Evolutionary conservation across 768 basidiomycete species (phyloP).

Genomic region (Hygrophorus russula): DNA sequence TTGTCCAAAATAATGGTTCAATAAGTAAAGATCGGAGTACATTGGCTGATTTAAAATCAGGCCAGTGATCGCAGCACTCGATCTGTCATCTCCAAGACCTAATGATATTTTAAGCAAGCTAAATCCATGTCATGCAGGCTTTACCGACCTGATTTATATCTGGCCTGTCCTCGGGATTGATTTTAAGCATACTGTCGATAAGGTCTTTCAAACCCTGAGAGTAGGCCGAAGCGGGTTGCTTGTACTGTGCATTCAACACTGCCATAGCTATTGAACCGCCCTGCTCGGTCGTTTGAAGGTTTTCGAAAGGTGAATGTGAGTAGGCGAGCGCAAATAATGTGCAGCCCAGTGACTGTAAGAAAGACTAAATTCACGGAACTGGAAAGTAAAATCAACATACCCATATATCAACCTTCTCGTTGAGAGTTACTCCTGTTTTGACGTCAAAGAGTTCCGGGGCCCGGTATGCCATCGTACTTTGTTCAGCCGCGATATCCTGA

Average conservation of each 20-base stretch:
- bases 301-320: slow-evolving; percentile 94
- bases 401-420: slow-evolving; percentile 97
- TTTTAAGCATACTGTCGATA: slow-evolving; percentile 77
- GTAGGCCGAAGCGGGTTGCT: slow-evolving; percentile 80
- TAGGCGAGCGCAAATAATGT: slow-evolving; percentile 93
- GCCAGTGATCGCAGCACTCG: slow-evolving; percentile 48
- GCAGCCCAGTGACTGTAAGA: slow-evolving; percentile 78
- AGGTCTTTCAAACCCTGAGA: slow-evolving; percentile 74
- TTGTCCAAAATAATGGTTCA: slow-evolving; percentile 7
- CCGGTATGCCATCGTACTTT: slow-evolving; percentile 97
- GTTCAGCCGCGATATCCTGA: slow-evolving; percentile 91
- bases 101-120: slow-evolving; percentile 5
- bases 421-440: slow-evolving; percentile 75
- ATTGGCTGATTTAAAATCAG: slow-evolving; percentile 17
- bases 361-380: slow-evolving; percentile 2
- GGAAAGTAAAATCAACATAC: slow-evolving; percentile 29
- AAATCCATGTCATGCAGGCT: background rate
- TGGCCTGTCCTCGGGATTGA: slow-evolving; percentile 74
- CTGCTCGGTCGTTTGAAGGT: slow-evolving; percentile 81
- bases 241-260: slow-evolving; percentile 86
- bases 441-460: slow-evolving; percentile 98
- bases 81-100: slow-evolving; percentile 64
- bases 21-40: background rate
- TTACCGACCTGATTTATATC: slow-evolving; percentile 68
- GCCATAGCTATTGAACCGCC: slow-evolving; percentile 98